A percentile compares a stretch with the other conserved stretches of the same genome.
phyloP scores from a whole-genome alignment of 2,329 filamentous ascomycete genomes.

The Cryphonectria parasitica region DNA sequence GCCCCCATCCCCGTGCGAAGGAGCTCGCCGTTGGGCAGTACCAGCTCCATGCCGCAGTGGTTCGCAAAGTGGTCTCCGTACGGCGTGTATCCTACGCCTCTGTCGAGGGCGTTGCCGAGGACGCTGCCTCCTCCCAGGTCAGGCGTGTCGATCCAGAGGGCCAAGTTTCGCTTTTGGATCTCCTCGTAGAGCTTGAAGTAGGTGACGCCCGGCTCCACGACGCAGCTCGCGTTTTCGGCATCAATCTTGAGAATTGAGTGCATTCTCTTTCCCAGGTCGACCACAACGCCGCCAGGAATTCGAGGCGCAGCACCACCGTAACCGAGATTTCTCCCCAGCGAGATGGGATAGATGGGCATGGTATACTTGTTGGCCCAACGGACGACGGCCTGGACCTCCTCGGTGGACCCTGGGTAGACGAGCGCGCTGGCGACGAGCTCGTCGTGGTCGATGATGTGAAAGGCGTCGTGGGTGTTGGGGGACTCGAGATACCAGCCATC shows the following conservation, averaged over 20 bases:
- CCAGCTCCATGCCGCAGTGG: slow-evolving; percentile 49
- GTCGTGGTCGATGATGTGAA: slow-evolving; percentile 47
- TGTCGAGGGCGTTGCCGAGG: slow-evolving; percentile 50
- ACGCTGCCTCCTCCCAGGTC: slow-evolving; percentile 48
- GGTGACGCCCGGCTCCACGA: slow-evolving; percentile 61
- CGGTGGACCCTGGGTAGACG: slow-evolving; percentile 42
- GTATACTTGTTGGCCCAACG: slow-evolving; percentile 48
- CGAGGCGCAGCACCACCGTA: slow-evolving; percentile 60
- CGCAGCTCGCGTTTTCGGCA: slow-evolving; percentile 50
- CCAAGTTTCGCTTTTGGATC: slow-evolving; percentile 44
- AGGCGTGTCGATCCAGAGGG: slow-evolving; percentile 49
- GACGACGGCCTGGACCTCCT: slow-evolving; percentile 52
- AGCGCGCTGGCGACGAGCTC: slow-evolving; percentile 48
- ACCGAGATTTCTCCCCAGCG: slow-evolving; percentile 54
- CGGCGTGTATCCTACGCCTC: slow-evolving; percentile 51
- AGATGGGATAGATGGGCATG: slow-evolving; percentile 54
- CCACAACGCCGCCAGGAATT: slow-evolving; percentile 52
- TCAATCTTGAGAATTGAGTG: slow-evolving; percentile 56
- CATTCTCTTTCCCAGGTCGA: slow-evolving; percentile 59
- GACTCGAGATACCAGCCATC: slow-evolving; percentile 42
- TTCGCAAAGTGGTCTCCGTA: slow-evolving; percentile 46
- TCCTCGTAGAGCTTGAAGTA: slow-evolving; percentile 56
- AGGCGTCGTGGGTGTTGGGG: slow-evolving; percentile 47
- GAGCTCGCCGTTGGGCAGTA: slow-evolving; percentile 50
- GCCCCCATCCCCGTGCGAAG: slow-evolving; percentile 54